Evolutionary conservation across 257 asterid species (phyloP), one percentile per base, ranked within the genome.

Genomic region (Ajuga chamaepitys): DNA sequence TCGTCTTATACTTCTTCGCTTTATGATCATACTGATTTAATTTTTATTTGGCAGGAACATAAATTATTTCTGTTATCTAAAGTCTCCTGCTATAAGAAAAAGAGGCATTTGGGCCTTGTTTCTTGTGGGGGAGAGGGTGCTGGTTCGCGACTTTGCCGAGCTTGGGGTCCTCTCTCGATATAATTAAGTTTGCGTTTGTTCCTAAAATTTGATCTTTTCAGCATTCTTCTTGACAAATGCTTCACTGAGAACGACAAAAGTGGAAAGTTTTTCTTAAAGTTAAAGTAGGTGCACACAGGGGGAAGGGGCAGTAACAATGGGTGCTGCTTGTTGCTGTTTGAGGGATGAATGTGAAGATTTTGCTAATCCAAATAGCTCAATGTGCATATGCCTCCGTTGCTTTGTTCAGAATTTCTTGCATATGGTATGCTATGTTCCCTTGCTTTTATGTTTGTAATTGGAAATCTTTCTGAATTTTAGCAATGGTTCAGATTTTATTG

Each of bases 291-390:
- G 17, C 22, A n/a, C 26, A 50, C 42, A 41, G 32, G 45, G 50
- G 46, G 51, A 56, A 64, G 40, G 42, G 74, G 73, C 46, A 51
- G 71, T 54, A 57, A 78, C 76, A 63, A 92, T 92, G 98, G 97
- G 98, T 67, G 81, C 89, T 67, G 73, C 76, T 37, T 92, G 95
- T 81, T 92, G 97, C 82, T 89, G 96, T 77, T 80, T 84, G 75
- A 80, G 77, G 70, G 86, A 78, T 60, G 97, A 87, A 3, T 92
- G 72, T 24, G 97, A 83, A 61, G 94, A 92, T 58, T 74, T 80
- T 38, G 75, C 87, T 44, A 78, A 79, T 75, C 88, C 89, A 12
- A 85, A 85, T 78, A 78, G 88, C 84, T 71, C 93, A 18, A 17
- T 77, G 16, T 87, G 95, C 60, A 32, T 81, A 64, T 87, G 87